Evolutionary conservation across 2,329 filamentous ascomycete genomes (phyloP), one percentile per base, ranked within the genome.

Genomic region (Colletotrichum abscissum): DNA sequence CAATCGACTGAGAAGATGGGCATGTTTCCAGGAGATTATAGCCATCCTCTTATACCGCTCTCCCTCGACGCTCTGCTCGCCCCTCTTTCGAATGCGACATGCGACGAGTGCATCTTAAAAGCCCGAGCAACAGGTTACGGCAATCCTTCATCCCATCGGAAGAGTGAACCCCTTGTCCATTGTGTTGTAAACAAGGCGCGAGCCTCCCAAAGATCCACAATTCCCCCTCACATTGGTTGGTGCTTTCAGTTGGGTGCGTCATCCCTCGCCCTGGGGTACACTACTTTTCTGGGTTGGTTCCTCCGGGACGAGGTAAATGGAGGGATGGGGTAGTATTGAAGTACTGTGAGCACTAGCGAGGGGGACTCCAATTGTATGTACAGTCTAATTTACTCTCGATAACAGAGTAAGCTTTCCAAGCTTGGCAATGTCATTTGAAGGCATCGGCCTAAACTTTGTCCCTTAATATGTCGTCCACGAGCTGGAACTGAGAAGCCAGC

Each of bases 171-270:
- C 62, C 68, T 66, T 28, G 68, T 70, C 68, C 58, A 63, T 30
- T 42, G 30, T 65, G 28, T 60, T 28, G 54, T 49, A 49, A 56
- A 56, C 54, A 69, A 65, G 52, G 52, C 38, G 52, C 38, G 60
- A 54, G 19, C 54, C 52, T 65, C 22, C 19, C 14, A 22, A 19
- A 19, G 68, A 12, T 28, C 68, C 68, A 70, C 55, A 70, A 70
- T 66, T 70, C 67, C 68, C 68, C 68, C 68, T 70, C 68, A 67
- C 55, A 55, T n/a, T 19, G 30, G 46, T 33, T 19, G 16, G 7
- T 19, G 24, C 26, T 54, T 19, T 28, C 14, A 26, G 55, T 19
- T 57, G 14, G 55, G 55, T 22, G 14, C 55, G 28, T 57, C 28
- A 57, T 57, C 55, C 11, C 9, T 16, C 22, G 6, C n/a, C 22